Percentiles rank a stretch among this genome's conserved stretches.
Conservation (phyloP, 306 rosid species). For the Quercus parvula region DNA sequence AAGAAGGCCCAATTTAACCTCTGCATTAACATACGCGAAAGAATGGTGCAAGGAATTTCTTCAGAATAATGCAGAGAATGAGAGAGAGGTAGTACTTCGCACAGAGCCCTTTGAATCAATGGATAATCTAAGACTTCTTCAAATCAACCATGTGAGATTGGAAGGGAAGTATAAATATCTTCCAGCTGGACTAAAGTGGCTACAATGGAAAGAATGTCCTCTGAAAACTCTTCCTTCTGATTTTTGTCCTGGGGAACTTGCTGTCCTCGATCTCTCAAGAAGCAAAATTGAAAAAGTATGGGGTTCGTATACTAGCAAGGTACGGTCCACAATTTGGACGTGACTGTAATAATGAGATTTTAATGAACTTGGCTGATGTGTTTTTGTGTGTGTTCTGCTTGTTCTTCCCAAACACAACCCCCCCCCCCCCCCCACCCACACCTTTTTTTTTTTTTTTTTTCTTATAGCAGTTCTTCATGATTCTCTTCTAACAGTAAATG, state of each 20-base stretch:
- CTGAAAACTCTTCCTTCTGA: slow-evolving; percentile 35
- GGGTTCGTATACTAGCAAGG: slow-evolving; percentile 22
- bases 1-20: slow-evolving; percentile 19
- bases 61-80: slow-evolving; percentile 24
- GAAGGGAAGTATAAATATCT: slow-evolving; percentile 39
- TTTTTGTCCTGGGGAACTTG: slow-evolving; percentile 37
- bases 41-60: slow-evolving; percentile 26
- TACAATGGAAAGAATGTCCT: slow-evolving; percentile 67
- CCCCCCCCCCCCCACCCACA: no score
- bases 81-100: slow-evolving; percentile 15
- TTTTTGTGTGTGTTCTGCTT: neutral
- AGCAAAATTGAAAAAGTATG: slow-evolving; percentile 37
- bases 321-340: neutral
- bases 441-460: neutral
- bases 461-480: neutral
- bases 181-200: slow-evolving; percentile 56
- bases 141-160: slow-evolving; percentile 47
- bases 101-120: slow-evolving; percentile 38
- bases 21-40: slow-evolving; percentile 23
- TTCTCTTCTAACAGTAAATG: neutral
- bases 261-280: slow-evolving; percentile 60
- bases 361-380: neutral
- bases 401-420: no score
- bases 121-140: slow-evolving; percentile 50
- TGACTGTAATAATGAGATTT: neutral